Percentiles rank a stretch among this genome's conserved stretches.
Conservation (phyloP, 345 rosid genomes). For the Arabis hirsuta region DNA sequence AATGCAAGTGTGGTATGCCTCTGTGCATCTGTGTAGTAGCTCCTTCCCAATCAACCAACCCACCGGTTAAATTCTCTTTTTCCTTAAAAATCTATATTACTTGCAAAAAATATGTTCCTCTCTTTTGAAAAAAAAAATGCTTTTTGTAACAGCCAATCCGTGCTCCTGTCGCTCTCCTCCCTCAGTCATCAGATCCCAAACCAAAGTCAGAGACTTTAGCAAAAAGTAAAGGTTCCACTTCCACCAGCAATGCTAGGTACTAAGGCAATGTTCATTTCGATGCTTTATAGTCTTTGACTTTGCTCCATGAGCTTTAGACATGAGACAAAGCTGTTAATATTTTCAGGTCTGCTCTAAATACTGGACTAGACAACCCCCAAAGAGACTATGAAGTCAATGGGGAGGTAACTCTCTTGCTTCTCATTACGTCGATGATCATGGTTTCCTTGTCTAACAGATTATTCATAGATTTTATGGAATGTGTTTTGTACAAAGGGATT, state of each 20-base stretch:
- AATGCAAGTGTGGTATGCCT: constrained; percentile 98
- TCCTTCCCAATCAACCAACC: constrained; percentile 50
- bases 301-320: constrained; percentile 3
- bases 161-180: constrained; percentile 35
- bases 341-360: constrained; percentile 63
- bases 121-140: background rate
- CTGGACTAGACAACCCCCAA: constrained; percentile 59
- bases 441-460: background rate
- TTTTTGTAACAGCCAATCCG: constrained; percentile 46
- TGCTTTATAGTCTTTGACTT: background rate
- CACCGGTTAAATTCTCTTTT: constrained; percentile 45
- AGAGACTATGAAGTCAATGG: constrained; percentile 82
- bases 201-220: constrained; percentile 51
- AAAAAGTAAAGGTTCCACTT: constrained; percentile 62
- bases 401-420: constrained; percentile 60
- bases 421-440: background rate
- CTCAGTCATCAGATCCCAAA: constrained; percentile 50
- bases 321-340: constrained; percentile 34
- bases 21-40: constrained; percentile 85
- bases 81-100: background rate
- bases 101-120: constrained; percentile 1
- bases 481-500: constrained; percentile 63
- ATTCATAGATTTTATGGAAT: background rate
- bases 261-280: background rate
- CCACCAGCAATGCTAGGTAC: constrained; percentile 64